phyloP scores from a whole-genome alignment of 352 stramenopile genomes.

The Globisporangium cylindrosporum region DNA sequence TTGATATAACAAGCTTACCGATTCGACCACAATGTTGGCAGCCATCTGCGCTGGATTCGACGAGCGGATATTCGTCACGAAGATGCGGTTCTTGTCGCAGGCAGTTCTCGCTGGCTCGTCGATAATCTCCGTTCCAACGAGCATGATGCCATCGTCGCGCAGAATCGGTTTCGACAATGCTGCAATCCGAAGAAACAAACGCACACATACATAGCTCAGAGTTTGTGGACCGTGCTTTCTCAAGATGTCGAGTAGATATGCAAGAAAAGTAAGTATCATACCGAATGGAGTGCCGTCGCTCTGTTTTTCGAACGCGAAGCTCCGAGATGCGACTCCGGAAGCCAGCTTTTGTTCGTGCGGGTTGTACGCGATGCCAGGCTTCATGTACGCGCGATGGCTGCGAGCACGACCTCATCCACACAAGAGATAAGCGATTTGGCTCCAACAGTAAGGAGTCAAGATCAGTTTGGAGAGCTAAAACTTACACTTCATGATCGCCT shows the following conservation, averaged over 20 bases:
- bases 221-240: background rate
- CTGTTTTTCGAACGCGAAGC: slow-evolving; percentile 31
- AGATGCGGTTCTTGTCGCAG: slow-evolving; percentile 50
- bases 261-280: slow-evolving; percentile 16
- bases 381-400: slow-evolving; percentile 6
- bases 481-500: slow-evolving; percentile 32
- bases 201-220: background rate
- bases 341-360: background rate
- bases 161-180: slow-evolving; percentile 74
- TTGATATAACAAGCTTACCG: slow-evolving; percentile 25
- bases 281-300: slow-evolving; percentile 35
- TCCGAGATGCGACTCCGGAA: slow-evolving; percentile 14
- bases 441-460: background rate
- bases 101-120: slow-evolving; percentile 1
- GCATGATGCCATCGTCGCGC: slow-evolving; percentile 64
- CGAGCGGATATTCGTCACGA: slow-evolving; percentile 48
- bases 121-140: slow-evolving; percentile 61
- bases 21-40: slow-evolving; percentile 34
- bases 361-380: background rate
- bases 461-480: background rate
- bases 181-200: slow-evolving; percentile 17
- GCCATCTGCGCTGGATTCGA: slow-evolving; percentile 20
- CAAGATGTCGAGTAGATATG: background rate
- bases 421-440: background rate
- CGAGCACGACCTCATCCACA: background rate